Conservation (phyloP, 768 basidiomycete genomes). For the Tulasnella sp. region DNA sequence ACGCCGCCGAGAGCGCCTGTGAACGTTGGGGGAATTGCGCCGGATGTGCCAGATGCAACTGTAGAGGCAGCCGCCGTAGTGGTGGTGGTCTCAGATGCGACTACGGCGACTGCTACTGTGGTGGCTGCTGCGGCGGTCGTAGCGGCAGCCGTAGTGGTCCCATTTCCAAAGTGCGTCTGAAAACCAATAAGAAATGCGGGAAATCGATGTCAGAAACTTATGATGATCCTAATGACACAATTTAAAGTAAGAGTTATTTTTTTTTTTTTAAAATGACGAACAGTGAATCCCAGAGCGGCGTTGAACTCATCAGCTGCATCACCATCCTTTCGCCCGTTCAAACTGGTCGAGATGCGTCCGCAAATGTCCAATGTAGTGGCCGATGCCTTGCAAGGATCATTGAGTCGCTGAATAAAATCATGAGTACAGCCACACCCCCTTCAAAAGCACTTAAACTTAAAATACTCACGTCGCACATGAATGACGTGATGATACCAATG, state of each 20-base stretch:
- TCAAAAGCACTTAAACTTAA: too few species aligned
- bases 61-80: constrained; percentile 11
- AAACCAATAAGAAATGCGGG: background rate
- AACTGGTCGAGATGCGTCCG: background rate
- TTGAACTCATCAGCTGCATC: constrained; percentile 11
- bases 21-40: constrained; percentile 41
- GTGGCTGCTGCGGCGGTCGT: constrained; percentile 18
- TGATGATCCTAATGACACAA: too few species aligned
- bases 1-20: constrained; percentile 38
- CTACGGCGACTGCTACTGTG: constrained; percentile 5
- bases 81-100: background rate
- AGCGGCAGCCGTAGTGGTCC: constrained; percentile 21
- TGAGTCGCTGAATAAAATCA: too few species aligned
- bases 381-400: too few species aligned
- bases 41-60: constrained; percentile 16
- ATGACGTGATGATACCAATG: background rate
- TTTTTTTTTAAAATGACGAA: too few species aligned
- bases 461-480: too few species aligned
- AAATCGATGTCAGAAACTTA: too few species aligned
- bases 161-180: background rate
- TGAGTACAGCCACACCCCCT: too few species aligned
- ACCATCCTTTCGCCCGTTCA: background rate
- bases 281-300: constrained; percentile 7
- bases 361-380: too few species aligned
- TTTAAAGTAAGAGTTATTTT: too few species aligned